Conservation (phyloP, 169 alveolate genomes). For the Eimeria sp. region DNA sequence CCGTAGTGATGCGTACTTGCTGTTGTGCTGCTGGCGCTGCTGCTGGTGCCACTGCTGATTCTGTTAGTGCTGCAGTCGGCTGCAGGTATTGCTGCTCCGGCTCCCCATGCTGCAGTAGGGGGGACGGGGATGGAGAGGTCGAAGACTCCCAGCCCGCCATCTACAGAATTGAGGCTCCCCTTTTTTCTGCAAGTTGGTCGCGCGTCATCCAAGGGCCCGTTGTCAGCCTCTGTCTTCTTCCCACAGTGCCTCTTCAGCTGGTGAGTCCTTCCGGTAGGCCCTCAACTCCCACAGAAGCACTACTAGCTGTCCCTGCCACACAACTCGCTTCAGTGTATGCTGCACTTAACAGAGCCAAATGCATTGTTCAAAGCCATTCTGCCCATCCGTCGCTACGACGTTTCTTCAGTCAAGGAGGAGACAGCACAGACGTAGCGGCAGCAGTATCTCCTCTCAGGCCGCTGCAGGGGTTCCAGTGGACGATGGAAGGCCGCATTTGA, state of each 20-base stretch:
- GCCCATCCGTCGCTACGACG: no score
- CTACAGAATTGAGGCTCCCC: slow-evolving; percentile 21
- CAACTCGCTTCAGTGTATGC: no score
- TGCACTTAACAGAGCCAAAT: no score
- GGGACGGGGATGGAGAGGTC: background rate
- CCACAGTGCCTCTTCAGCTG: slow-evolving; percentile 5
- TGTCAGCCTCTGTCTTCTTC: slow-evolving; percentile 55
- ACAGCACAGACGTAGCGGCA: no score
- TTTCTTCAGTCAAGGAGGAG: no score
- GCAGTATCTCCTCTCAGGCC: no score
- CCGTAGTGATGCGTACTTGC: slow-evolving; percentile 34
- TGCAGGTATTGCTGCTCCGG: background rate
- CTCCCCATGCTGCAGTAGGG: background rate
- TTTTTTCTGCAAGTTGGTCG: background rate
- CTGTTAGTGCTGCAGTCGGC: background rate
- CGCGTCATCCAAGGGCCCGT: slow-evolving; percentile 23
- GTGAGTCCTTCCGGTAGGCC: background rate
- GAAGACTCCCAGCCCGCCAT: background rate
- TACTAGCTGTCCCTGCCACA: background rate
- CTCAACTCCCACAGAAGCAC: background rate
- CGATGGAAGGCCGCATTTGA: no score
- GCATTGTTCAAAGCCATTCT: no score
- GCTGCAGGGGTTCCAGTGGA: no score
- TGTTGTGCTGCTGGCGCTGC: slow-evolving; percentile 1
- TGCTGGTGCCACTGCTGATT: background rate